Evolutionary conservation across 176 grass and related monocot genomes (phyloP).

Genomic region (bread wheat (Triticum aestivum)): IWGSC_CS_RefSeq_v2.1 NC_057803.1:556699998-556700497

Average conservation of each 20-base stretch:
- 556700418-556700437: no score
- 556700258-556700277: not conserved
- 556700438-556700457: not conserved
- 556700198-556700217: no score
- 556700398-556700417: no score
- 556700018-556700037: no score
- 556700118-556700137: slow-evolving; percentile 83
- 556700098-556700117: no score
- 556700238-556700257: slow-evolving; percentile 30
- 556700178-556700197: slow-evolving; percentile 6
- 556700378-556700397: no score
- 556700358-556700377: not conserved
- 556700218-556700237: slow-evolving; percentile 22
- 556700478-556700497: slow-evolving; percentile 88
- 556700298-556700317: not conserved
- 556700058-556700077: no score
- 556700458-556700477: slow-evolving; percentile 98
- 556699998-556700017: no score
- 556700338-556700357: no score
- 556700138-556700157: slow-evolving; percentile 23
- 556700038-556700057: no score
- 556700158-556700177: not conserved
- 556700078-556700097: no score
- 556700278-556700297: not conserved
- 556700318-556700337: slow-evolving; percentile 21